Base-by-base conservation (phyloP, 306 rosid species). In the Citrullus colocynthis region DNA sequence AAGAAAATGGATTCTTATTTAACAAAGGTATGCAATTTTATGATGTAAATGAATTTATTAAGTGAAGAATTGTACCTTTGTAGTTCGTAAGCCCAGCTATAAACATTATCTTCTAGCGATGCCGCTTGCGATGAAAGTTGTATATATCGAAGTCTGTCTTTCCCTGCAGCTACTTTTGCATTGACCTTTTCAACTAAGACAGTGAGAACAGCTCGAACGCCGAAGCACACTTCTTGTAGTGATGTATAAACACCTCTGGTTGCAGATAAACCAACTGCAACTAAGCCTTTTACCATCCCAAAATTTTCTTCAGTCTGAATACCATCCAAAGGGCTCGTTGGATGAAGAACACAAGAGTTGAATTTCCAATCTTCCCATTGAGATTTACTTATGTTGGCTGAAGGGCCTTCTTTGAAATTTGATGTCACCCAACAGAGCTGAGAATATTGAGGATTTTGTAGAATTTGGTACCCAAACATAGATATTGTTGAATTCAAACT, bases 381-480 rank as follows among this genome's bases (percentile, higher is more conserved):
- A 42, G 97, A 93, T 57, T 95, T 94, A 78, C 84, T 94, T 74
- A 85, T 81, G 79, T 92, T 94, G 62, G 95, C 89, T 78, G 82
- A 85, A 51, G 98, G 96, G 76, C 98, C 98, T 79, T 88, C 93
- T 82, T 89, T 88, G 70, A 94, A 83, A 73, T 91, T 94, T 60
- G 98, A 94, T 14, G 98, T 94, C 84, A 88, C 85, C 94, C 93
- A 88, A 82, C 98, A 94, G 49, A 94, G 96, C 78, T 88, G 91
- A 56, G 95, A 91, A 85, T 89, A 94, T 81, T 90, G 91, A 42
- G 97, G 96, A 82, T 85, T 88, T 42, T 81, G 81, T 80, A 94
- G 89, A 88, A 94, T 89, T 84, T 91, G 97, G 83, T 87, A 88
- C 61, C 98, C 98, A 83, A 90, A 85, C 18, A 89, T 80, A 69